Base-by-base conservation (phyloP, 2,329 filamentous ascomycete genomes). In the Shiraia sp. region DNA sequence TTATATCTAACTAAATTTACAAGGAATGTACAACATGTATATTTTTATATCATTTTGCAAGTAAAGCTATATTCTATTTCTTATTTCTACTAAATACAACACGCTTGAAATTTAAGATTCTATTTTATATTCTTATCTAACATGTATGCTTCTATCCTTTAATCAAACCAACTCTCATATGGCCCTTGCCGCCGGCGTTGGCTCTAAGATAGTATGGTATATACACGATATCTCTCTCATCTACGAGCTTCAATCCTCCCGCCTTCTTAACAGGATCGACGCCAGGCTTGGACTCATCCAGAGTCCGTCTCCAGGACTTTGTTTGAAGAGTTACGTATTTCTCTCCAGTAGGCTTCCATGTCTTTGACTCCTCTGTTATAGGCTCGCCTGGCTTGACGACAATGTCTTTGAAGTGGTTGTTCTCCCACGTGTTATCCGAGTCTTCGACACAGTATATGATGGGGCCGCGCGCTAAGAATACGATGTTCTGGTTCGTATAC, bases 401-500 rank as follows among this genome's bases (percentile, higher is more conserved):
- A 10, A 49, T 36, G 26, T 49, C 32, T 13, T 32, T 42, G 42
- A 49, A 49, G 22, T 49, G 42, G 22, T 45, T 32, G 9, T 27
- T 45, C 24, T 40, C 46, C 46, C 46, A 43, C 3, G 32, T 10
- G 7, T 49, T 45, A 7, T 39, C 27, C 9, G 42, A 35, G 25
- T 49, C 46, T 32, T 49, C 39, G 17, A 33, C 32, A 27, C 46
- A 49, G 32, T 49, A 49, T 6, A 49, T 27, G 4, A 49, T 26
- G 10, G 42, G 42, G 5, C 46, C 42, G 26, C 46, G 46, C 6
- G 46, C 46, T 8, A 45, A 59, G 1, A 76, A 72, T 26, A 81
- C 49, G 2, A 76, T 79, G n/a, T 74, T 64, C 52, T 82, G 79
- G 49, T 77, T 77, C 0, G 79, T 78, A 50, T 78, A 77, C 0